phyloP scores from a whole-genome alignment of 2,329 filamentous ascomycete species.

The Xylariaceae sp. region DNA sequence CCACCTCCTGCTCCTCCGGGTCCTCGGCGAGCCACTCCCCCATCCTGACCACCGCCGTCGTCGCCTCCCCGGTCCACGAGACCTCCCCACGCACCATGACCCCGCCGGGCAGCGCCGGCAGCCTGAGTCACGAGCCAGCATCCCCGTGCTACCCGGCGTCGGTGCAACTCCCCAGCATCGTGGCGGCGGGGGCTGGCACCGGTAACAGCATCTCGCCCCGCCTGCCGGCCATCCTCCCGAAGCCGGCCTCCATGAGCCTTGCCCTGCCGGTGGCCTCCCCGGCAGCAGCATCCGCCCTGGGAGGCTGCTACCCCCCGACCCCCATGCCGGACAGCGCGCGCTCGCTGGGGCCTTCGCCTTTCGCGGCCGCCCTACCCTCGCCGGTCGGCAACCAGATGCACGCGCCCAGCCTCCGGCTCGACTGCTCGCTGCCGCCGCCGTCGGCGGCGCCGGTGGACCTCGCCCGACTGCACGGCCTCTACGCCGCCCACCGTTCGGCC shows the following conservation, averaged over 20 bases:
- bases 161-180: constrained; percentile 48
- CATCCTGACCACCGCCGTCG: constrained; percentile 33
- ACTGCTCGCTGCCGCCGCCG: constrained; percentile 43
- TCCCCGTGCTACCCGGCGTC: constrained; percentile 34
- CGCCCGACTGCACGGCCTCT: constrained; percentile 60
- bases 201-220: constrained; percentile 39
- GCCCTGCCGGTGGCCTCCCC: constrained; percentile 28
- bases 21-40: constrained; percentile 51
- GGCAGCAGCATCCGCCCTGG: constrained; percentile 33
- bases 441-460: constrained; percentile 47
- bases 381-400: constrained; percentile 24
- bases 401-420: constrained; percentile 47
- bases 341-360: constrained; percentile 38
- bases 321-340: constrained; percentile 32
- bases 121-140: constrained; percentile 38
- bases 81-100: constrained; percentile 40
- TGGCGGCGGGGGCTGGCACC: no score
- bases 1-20: constrained; percentile 60
- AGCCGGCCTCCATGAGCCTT: constrained; percentile 48
- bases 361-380: constrained; percentile 28
- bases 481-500: constrained; percentile 58
- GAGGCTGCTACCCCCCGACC: no score
- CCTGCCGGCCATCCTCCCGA: constrained; percentile 58
- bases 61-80: constrained; percentile 45
- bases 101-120: constrained; percentile 36